Conservation (phyloP, 2,329 filamentous ascomycete species). For the Corinectria fuckeliana region DNA sequence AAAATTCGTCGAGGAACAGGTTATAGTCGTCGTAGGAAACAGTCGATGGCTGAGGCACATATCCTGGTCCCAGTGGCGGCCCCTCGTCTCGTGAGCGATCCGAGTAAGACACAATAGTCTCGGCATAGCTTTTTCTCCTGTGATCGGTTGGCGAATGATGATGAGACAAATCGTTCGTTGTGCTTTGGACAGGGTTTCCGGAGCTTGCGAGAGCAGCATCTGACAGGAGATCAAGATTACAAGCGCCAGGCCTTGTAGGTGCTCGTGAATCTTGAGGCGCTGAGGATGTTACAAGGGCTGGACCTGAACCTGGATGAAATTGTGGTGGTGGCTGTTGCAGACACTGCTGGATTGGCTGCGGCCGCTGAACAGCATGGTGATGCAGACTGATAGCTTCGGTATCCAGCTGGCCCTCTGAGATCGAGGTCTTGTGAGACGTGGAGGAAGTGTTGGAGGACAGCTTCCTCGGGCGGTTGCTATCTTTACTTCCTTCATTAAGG, state of each 20-base stretch:
- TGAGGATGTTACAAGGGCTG: slow-evolving; percentile 43
- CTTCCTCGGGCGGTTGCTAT: slow-evolving; percentile 58
- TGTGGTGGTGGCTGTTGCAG: slow-evolving; percentile 38
- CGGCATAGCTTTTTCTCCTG: slow-evolving; percentile 58
- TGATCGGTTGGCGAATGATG: slow-evolving; percentile 50
- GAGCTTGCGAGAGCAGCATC: slow-evolving; percentile 66
- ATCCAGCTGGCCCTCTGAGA: slow-evolving; percentile 56
- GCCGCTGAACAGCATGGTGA: slow-evolving; percentile 35
- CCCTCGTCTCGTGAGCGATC: slow-evolving; percentile 57
- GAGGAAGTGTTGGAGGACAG: slow-evolving; percentile 54
- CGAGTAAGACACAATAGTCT: slow-evolving; percentile 52
- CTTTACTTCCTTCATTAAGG: slow-evolving; percentile 65
- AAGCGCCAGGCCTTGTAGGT: slow-evolving; percentile 54
- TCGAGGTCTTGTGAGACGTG: slow-evolving; percentile 52
- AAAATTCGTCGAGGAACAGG: slow-evolving; percentile 64
- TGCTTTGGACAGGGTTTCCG: slow-evolving; percentile 58
- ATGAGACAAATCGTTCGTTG: slow-evolving; percentile 53
- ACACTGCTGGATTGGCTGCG: slow-evolving; percentile 38
- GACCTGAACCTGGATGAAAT: slow-evolving; percentile 51
- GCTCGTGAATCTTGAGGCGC: slow-evolving; percentile 56
- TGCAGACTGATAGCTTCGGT: slow-evolving; percentile 55
- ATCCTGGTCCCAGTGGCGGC: slow-evolving; percentile 49
- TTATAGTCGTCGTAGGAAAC: slow-evolving; percentile 63
- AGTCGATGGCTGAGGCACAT: slow-evolving; percentile 39
- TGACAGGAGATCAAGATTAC: slow-evolving; percentile 65